phyloP scores from a whole-genome alignment of 495 filamentous ascomycete genomes.

The Xylaria longipes region DNA sequence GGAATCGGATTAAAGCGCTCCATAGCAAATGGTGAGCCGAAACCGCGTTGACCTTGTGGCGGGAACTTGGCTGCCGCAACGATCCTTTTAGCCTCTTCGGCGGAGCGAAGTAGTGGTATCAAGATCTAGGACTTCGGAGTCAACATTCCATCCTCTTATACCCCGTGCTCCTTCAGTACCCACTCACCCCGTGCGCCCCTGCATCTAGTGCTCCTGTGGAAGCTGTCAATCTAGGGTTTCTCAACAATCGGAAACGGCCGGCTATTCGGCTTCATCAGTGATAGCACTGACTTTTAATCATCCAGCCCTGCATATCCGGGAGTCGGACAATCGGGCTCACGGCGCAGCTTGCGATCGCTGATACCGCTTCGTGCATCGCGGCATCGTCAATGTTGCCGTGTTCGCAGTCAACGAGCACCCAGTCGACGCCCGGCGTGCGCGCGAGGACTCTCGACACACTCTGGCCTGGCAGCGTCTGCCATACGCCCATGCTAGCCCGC shows the following conservation, averaged over 20 bases:
- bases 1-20: constrained; percentile 64
- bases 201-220: constrained; percentile 66
- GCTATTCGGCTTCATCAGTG: not conserved
- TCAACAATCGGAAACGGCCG: not conserved
- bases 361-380: constrained; percentile 84
- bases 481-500: constrained; percentile 67
- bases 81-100: constrained; percentile 64
- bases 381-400: constrained; percentile 83
- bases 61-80: constrained; percentile 71
- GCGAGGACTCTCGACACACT: constrained; percentile 74
- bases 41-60: constrained; percentile 66
- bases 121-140: constrained; percentile 55
- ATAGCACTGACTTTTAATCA: constrained; percentile 69
- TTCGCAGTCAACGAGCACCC: constrained; percentile 78
- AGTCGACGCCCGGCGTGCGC: constrained; percentile 67
- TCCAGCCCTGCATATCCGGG: constrained; percentile 69
- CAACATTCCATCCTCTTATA: constrained; percentile 20
- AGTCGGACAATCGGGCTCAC: constrained; percentile 72
- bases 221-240: constrained; percentile 19
- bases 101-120: constrained; percentile 69
- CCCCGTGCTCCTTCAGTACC: not conserved
- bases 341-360: constrained; percentile 69
- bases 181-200: constrained; percentile 69
- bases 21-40: constrained; percentile 71
- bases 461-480: constrained; percentile 78